Evolutionary conservation across 129 eudicot species (phyloP).

Genomic region (Rutidosis leptorrhynchoides): DNA sequence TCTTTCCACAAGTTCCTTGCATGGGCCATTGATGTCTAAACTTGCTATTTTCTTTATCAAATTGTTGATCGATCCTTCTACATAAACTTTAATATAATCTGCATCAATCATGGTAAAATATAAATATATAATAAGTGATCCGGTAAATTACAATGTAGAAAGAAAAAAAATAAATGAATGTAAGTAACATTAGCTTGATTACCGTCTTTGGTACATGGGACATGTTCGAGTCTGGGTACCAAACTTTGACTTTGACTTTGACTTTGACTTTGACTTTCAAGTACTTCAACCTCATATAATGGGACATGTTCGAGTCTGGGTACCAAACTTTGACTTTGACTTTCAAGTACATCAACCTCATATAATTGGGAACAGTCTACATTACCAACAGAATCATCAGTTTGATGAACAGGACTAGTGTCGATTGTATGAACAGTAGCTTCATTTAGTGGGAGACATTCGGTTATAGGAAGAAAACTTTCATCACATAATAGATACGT

Average conservation of each 20-base stretch:
- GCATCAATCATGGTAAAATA: conserved; percentile 25
- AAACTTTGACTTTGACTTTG: conserved; percentile 17
- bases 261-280: conserved; percentile 14
- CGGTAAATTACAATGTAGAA: conserved; percentile 3
- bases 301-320: conserved; percentile 2
- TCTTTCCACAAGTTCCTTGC: conserved; percentile 30
- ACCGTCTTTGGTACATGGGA: conserved; percentile 11
- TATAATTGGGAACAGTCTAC: conserved; percentile 6
- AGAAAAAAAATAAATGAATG: neutral
- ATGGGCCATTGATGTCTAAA: conserved; percentile 30
- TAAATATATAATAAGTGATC: conserved; percentile 5
- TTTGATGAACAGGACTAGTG: conserved; percentile 9
- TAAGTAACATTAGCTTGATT: conserved; percentile 1
- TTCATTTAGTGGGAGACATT: conserved; percentile 14
- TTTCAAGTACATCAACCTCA: conserved; percentile 21
- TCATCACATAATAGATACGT: neutral
- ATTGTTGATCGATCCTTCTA: neutral
- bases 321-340: conserved; percentile 21
- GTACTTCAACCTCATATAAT: conserved; percentile 8
- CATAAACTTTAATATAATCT: conserved; percentile 13
- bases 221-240: conserved; percentile 11
- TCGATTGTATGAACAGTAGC: conserved; percentile 16
- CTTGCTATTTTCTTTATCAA: conserved; percentile 21
- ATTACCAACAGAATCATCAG: neutral
- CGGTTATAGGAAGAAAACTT: conserved; percentile 17